Base-by-base conservation (phyloP, 2,329 filamentous ascomycete genomes). In the Hypoxylon rubiginosum region DNA sequence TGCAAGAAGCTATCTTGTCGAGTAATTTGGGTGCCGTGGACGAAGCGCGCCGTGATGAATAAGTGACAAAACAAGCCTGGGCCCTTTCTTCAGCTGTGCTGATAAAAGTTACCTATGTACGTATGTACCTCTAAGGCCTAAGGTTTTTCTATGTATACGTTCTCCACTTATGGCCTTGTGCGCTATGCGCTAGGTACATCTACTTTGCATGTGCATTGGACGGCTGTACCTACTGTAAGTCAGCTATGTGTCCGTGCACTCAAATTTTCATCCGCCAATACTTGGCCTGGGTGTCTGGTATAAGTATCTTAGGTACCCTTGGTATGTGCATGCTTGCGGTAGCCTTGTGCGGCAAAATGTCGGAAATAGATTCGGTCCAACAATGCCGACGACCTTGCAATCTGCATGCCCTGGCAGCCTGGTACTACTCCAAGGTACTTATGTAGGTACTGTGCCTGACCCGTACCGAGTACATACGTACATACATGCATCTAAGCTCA, bases 1-100 rank as follows among this genome's bases (percentile, higher is more conserved):
- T 39, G 56, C 8, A 50, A 15, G 36, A 64, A 60, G 52, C 28
- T 52, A 46, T 59, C 49, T 30, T 51, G 32, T 32, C n/a, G 34
- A 32, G n/a, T 13, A 36, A 52, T 11, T n/a, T 28, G 52, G 36
- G 26, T 45, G 43, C 64, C 26, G 60, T 41, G 52, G 39, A 55
- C 62, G 54, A 57, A 24, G 30, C 50, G 45, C 45, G 45, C 45
- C 45, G 45, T 48, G 45, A 48, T 48, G 19, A 28, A 45, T 7
- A 45, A 48, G 19, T 48, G 45, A 48, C 45, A 48, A 50, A 28
- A 26, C 46, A 50, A 28, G 21, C 24, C 24, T 26, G 4, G 45
- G 24, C 21, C 24, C 45, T 48, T 48, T 28, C n/a, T 48, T 48
- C 45, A 48, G 21, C 45, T 48, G 7, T 45, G 21, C 41, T 24